Conservation (phyloP, 2,329 filamentous ascomycete species). For the Zymoseptoria ardabiliae region DNA sequence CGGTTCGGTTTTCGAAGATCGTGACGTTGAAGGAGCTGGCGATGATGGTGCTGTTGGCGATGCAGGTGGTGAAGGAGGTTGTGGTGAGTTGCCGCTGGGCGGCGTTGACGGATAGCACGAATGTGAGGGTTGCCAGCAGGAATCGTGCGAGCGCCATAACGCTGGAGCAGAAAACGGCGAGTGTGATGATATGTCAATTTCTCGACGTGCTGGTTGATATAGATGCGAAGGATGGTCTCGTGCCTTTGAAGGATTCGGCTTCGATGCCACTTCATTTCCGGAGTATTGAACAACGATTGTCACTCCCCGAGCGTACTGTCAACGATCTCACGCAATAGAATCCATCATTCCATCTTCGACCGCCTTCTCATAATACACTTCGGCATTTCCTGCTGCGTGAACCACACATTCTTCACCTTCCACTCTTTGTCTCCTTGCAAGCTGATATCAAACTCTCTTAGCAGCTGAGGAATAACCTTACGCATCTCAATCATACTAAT, state of each 20-base stretch:
- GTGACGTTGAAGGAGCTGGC: neutral
- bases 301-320: no score
- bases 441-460: conserved; percentile 13
- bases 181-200: neutral
- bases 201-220: no score
- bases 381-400: neutral
- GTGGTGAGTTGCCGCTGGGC: neutral
- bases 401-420: neutral
- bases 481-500: conserved; percentile 22
- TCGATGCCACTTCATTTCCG: neutral
- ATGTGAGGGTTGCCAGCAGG: neutral
- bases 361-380: neutral
- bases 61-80: neutral
- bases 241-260: neutral
- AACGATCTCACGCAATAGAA: neutral
- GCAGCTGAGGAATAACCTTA: conserved; percentile 21
- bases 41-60: neutral
- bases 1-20: neutral
- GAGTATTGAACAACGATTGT: neutral
- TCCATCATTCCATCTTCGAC: neutral
- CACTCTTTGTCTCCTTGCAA: neutral
- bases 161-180: neutral
- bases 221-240: no score
- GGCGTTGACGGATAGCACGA: neutral
- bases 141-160: neutral